These are phyloP conservation scores for Sclerospora graminicola DNA, from an alignment of 352 stramenopile species.

Conservation along the genomic window DNA sequence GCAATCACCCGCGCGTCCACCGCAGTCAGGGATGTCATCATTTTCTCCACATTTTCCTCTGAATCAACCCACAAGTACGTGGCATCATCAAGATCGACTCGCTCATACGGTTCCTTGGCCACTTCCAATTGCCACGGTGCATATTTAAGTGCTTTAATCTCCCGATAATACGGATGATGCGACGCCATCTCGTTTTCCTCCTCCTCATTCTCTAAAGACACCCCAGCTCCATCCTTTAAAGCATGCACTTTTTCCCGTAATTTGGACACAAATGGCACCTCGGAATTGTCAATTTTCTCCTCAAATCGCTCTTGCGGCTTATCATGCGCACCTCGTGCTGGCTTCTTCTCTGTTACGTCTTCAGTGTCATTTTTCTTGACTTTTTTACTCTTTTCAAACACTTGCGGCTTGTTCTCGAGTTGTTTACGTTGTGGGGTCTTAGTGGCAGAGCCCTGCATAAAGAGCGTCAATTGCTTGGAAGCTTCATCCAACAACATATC, in stretches of 20 bases:
- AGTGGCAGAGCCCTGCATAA: constrained; percentile 23
- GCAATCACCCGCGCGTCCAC: constrained; percentile 71
- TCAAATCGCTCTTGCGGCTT: constrained; percentile 88
- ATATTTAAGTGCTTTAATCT: constrained; percentile 68
- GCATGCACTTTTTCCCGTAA: constrained; percentile 88
- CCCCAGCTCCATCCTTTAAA: constrained; percentile 26
- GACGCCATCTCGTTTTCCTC: constrained; percentile 32
- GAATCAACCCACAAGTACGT: constrained; percentile 91
- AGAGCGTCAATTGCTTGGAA: constrained; percentile 59
- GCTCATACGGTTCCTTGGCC: constrained; percentile 39
- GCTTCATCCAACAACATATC: constrained; percentile 78
- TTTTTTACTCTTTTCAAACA: constrained; percentile 45
- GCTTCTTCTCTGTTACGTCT: constrained; percentile 12
- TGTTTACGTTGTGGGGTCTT: constrained; percentile 6
- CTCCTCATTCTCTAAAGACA: constrained; percentile 24
- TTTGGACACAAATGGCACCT: constrained; percentile 88
- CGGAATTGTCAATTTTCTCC: constrained; percentile 89
- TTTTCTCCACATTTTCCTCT: constrained; percentile 76
- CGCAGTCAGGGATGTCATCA: constrained; percentile 61
- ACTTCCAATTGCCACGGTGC: constrained; percentile 65
- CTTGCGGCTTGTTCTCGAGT: constrained; percentile 58
- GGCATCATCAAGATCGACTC: constrained; percentile 53
- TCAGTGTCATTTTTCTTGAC: constrained; percentile 10
- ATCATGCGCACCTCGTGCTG: constrained; percentile 11
- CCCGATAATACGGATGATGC: constrained; percentile 57